Base-by-base conservation (phyloP, 306 rosid genomes). In the Sechiopsis laciniata region DNA sequence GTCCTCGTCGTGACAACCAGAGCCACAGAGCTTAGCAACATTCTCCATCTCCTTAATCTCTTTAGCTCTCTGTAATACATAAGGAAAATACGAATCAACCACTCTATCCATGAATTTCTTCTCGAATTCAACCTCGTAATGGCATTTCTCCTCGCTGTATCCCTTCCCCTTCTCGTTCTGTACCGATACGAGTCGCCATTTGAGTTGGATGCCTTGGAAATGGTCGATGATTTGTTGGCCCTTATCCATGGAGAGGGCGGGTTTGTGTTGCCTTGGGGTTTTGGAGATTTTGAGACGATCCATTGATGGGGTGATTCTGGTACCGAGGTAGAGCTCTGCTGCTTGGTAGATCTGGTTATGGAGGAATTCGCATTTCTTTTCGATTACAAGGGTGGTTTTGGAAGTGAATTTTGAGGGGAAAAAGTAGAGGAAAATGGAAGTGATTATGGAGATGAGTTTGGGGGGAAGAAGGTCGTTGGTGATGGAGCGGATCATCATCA, bases 231-330 rank as follows among this genome's bases (percentile, higher is more conserved):
- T 69, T 51, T 3, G 5, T 13, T 69, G 74, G 15, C 7, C 57
- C 40, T 69, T 51, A 1, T 6, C 74, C 53, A 69, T 48, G 74
- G 55, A 46, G 40, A 69, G 51, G 55, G 20, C 4, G 2, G 50
- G 11, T 2, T 14, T 50, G 1, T 69, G 7, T 0, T 69, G 55
- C 74, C 51, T 69, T 2, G 37, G 42, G 19, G 12, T 13, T 50
- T 69, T 69, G 57, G 40, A 16, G 20, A 22, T 40, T 16, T 69
- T 48, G 42, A 69, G 56, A 24, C 74, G 74, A 2, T 69, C 58
- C 55, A 51, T 69, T 0, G 71, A 65, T 8, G 29, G 53, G 29
- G 1, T 69, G 56, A 69, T 69, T 24, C 48, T 69, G 11, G 74
- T 48, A 13, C 74, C 58, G 6, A 69, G 57, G 57, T 69, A 69